These are phyloP conservation scores for Anisogramma anomala DNA, from an alignment of 2,329 filamentous ascomycete species.

Conservation along the genomic window DNA sequence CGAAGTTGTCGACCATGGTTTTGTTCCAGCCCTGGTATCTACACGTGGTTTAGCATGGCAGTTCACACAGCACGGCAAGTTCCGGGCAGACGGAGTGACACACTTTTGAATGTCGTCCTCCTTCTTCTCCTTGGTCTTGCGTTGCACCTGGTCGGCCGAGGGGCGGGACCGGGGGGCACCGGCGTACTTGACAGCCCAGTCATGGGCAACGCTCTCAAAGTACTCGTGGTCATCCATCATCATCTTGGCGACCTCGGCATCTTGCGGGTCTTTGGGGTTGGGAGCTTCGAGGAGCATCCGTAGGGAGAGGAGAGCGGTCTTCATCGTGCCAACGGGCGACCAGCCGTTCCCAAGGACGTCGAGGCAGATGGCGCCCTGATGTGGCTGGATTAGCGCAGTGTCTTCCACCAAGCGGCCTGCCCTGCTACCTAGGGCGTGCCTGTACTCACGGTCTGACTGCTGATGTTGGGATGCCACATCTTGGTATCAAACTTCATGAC, in stretches of 20 bases:
- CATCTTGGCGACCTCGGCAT: slow-evolving; percentile 90
- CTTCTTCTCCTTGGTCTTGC: slow-evolving; percentile 40
- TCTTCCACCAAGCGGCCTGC: background rate
- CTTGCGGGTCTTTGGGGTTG: slow-evolving; percentile 93
- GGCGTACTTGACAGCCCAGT: slow-evolving; percentile 82
- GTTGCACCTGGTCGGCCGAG: slow-evolving; percentile 28
- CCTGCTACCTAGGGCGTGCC: background rate
- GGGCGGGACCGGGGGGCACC: slow-evolving; percentile 49
- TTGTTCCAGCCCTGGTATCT: slow-evolving; percentile 85
- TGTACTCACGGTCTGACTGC: slow-evolving; percentile 69
- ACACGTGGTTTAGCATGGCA: slow-evolving; percentile 1
- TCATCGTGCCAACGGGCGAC: slow-evolving; percentile 95
- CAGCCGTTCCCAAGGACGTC: slow-evolving; percentile 83
- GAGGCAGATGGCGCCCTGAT: slow-evolving; percentile 86
- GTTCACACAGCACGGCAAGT: slow-evolving; percentile 3
- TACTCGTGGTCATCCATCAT: slow-evolving; percentile 65
- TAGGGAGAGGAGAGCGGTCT: slow-evolving; percentile 83
- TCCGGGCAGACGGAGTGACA: background rate
- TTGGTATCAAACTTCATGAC: slow-evolving; percentile 84
- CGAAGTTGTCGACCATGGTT: slow-evolving; percentile 70
- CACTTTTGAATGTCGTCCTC: slow-evolving; percentile 41
- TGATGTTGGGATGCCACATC: slow-evolving; percentile 96
- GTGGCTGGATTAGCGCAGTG: background rate
- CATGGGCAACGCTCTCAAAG: slow-evolving; percentile 71
- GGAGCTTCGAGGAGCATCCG: slow-evolving; percentile 88